Conservation (phyloP, 2,329 filamentous ascomycete genomes). For the Chalara sp. region DNA sequence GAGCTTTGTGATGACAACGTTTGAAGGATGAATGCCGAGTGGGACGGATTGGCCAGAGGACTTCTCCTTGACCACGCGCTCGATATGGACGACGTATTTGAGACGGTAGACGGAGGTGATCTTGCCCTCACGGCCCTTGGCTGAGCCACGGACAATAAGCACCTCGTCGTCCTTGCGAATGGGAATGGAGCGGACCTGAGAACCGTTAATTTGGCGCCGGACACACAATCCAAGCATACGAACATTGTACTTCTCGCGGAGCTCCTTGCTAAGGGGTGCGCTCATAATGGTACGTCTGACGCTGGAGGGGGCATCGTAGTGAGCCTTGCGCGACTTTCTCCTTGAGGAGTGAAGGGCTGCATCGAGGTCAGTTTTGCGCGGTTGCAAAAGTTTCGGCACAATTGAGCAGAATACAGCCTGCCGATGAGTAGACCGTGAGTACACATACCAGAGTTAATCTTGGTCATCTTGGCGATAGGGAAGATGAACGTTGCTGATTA, state of each 20-base stretch:
- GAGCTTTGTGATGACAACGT: constrained; percentile 97
- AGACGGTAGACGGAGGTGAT: constrained; percentile 96
- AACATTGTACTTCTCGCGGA: constrained; percentile 99
- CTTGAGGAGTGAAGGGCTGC: constrained; percentile 71
- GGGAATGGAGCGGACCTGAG: constrained; percentile 88
- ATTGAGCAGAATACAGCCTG: neutral
- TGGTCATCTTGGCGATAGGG: constrained; percentile 54
- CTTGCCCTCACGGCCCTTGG: constrained; percentile 99
- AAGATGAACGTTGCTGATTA: too few species aligned
- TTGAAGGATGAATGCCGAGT: constrained; percentile 90
- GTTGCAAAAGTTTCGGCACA: neutral
- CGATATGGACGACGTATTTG: constrained; percentile 96
- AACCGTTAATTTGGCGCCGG: constrained; percentile 5
- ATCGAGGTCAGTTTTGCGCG: constrained; percentile 9
- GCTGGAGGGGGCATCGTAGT: constrained; percentile 93
- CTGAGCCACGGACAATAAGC: constrained; percentile 80
- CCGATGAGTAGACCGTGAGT: constrained; percentile 1
- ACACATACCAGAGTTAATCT: constrained; percentile 55
- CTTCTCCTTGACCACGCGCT: constrained; percentile 96
- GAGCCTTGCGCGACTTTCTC: constrained; percentile 98
- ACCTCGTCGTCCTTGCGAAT: constrained; percentile 98
- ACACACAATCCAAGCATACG: constrained; percentile 27
- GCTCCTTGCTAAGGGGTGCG: constrained; percentile 91
- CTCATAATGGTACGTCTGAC: constrained; percentile 95
- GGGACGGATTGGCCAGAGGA: constrained; percentile 93